Evolutionary conservation across 768 basidiomycete genomes (phyloP), one percentile per base, ranked within the genome.

Genomic region (Russula virescens): DNA sequence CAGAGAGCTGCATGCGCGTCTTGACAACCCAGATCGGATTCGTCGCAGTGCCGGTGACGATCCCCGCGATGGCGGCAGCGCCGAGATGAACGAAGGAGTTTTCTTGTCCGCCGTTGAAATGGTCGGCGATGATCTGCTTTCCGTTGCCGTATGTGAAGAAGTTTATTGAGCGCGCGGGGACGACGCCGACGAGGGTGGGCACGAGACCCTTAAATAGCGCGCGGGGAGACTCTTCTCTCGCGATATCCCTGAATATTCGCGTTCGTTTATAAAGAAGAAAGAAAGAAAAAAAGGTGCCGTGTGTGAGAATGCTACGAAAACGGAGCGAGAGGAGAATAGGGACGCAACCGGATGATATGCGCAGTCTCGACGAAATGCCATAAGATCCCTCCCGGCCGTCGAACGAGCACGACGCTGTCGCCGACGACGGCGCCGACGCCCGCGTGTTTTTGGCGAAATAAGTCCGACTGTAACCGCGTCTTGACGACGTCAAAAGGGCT

Each of bases 21-120:
- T 98, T 99, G 64, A 99, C 93, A 51, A 99, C 97, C 97, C 97
- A 99, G 26, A 99, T 96, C 0, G 97, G 97, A 73, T 99, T 99
- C 23, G 97, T 98, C 13, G 85, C 92, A 0, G 92, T 88, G 5
- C 94, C 84, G 0, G 97, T 99, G 35, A 80, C 78, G 66, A 98
- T 77, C 0, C 96, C 95, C 1, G 96, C 96, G 11, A 86, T 71
- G 0, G 91, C 89, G 1, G 95, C 97, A 0, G 96, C 90, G 1
- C 78, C 64, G 25, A 98, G 85, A 73, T 98, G 95, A 0, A 99
- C 87, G 65, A 81, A 84, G 0, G 89, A 79, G 73, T 91, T 95
- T 74, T 98, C 94, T 64, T 83, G 69, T 26, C 94, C 79, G 66
- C 86, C 68, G 73, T 95, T 89, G 74, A 95, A 92, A 19, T 79